Conservation (phyloP, 495 filamentous ascomycete genomes). For the Hypomontagnella submonticulosa region DNA sequence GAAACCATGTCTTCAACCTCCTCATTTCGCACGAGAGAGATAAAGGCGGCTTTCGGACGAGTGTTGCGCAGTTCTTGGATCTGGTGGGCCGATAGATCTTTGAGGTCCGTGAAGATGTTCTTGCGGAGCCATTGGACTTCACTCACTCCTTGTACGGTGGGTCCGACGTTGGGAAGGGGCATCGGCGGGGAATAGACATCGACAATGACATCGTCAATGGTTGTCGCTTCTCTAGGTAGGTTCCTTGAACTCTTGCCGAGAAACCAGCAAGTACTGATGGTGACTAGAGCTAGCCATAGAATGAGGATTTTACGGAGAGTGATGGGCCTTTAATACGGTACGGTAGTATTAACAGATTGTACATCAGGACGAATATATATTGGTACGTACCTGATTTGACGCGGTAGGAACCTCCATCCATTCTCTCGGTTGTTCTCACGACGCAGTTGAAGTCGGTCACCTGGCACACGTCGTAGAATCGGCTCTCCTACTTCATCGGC, state of each 20-base stretch:
- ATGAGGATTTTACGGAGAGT: constrained; percentile 37
- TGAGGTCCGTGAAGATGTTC: constrained; percentile 35
- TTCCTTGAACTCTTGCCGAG: constrained; percentile 24
- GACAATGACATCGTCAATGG: constrained; percentile 31
- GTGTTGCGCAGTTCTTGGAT: constrained; percentile 30
- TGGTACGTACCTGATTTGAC: constrained; percentile 29
- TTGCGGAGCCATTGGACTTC: constrained; percentile 40
- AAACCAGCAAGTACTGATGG: constrained; percentile 36
- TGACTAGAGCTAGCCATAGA: constrained; percentile 23
- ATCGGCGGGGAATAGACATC: constrained; percentile 42
- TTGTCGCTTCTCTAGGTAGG: constrained; percentile 4
- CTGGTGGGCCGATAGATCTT: constrained; percentile 28
- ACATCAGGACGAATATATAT: background rate
- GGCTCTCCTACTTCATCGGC: constrained; percentile 14
- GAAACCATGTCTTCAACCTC: constrained; percentile 86
- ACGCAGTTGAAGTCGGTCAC: constrained; percentile 2
- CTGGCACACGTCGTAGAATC: constrained; percentile 7
- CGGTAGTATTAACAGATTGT: constrained; percentile 41
- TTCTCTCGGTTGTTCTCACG: constrained; percentile 13
- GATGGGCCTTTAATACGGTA: constrained; percentile 29
- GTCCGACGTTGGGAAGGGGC: constrained; percentile 24
- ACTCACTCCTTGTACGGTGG: constrained; percentile 8
- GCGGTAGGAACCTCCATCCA: constrained; percentile 19
- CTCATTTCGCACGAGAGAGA: constrained; percentile 79
- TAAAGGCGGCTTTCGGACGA: constrained; percentile 82